Evolutionary conservation across 1,284 basidiomycete genomes (phyloP), one percentile per base, ranked within the genome.

Genomic region (Mycena citricolor): DNA sequence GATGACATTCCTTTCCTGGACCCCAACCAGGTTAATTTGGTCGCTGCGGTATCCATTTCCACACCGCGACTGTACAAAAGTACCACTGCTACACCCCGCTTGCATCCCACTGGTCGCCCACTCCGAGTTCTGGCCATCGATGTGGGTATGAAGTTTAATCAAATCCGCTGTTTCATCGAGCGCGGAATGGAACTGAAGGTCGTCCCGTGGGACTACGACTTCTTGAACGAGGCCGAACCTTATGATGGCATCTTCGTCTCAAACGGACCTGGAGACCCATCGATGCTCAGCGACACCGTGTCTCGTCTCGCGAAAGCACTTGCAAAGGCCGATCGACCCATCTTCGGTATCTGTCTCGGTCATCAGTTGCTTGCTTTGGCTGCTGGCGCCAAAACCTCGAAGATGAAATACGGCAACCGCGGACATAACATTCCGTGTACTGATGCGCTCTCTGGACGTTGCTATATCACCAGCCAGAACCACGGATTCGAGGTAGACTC

Each of bases 401-500:
- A 99, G 71, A 97, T 99, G 91, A 98, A 98, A 74, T 99, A 98
- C 66, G 97, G 97, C 44, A 99, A 99, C 65, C 90, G 97, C 55
- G 97, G 97, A 11, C 94, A 97, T 66, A 99, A 99, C 70, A 92
- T 99, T 60, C 97, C 97, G 4, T 99, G 95, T 69, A 98, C 92
- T 26, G 91, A 95, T 66, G 79, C 88, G 32, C 79, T 97, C 46
- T 93, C 90, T 42, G 97, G 95, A 25, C 79, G 97, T 48, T 99
- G 97, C 71, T 99, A 98, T 68, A 98, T 99, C 70, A 99, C 97
- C 26, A 94, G 90, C 61, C 97, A 99, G 70, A 99, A 99, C 67
- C 97, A 99, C 69, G 97, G 97, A 59, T 99, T 86, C 73, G 89
- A 98, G 63, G 97, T 99, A 52, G 88, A 99, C 62, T 77, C 84